These are phyloP conservation scores for Ogataea trehalophila DNA, from an alignment of 805 yeast genomes.

Conservation along the genomic window DNA sequence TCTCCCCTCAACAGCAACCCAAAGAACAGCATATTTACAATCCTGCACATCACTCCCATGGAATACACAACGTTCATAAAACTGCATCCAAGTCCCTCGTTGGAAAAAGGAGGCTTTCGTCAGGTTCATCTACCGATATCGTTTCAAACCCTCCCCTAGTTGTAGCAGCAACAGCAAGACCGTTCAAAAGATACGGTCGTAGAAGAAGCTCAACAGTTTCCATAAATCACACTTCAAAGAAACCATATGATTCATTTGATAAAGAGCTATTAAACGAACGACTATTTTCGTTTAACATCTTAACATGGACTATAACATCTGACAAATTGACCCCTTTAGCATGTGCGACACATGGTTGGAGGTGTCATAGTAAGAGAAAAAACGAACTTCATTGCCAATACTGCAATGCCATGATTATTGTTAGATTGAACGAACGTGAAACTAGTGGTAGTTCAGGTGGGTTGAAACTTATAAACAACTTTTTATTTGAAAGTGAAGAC, in stretches of 20 bases:
- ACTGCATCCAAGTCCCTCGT: neutral
- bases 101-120: conserved; percentile 15
- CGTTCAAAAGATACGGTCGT: neutral
- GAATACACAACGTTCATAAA: conserved; percentile 1
- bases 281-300: conserved; percentile 37
- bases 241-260: conserved; percentile 21
- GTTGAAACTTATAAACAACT: conserved; percentile 8
- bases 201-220: neutral
- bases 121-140: conserved; percentile 13
- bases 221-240: neutral
- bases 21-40: neutral
- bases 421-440: conserved; percentile 21
- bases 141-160: neutral
- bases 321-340: conserved; percentile 38
- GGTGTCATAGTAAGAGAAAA: conserved; percentile 31
- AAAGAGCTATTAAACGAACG: conserved; percentile 33
- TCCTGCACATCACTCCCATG: neutral
- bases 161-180: conserved; percentile 3
- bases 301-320: conserved; percentile 42
- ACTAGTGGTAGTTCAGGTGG: neutral
- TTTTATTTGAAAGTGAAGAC: conserved; percentile 18
- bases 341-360: conserved; percentile 53
- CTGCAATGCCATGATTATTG: conserved; percentile 29
- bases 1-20: conserved; percentile 5
- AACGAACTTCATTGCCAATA: conserved; percentile 31